These are phyloP conservation scores for Rugonectria rugulosa DNA, from an alignment of 2,329 filamentous ascomycete species.

Conservation along the genomic window DNA sequence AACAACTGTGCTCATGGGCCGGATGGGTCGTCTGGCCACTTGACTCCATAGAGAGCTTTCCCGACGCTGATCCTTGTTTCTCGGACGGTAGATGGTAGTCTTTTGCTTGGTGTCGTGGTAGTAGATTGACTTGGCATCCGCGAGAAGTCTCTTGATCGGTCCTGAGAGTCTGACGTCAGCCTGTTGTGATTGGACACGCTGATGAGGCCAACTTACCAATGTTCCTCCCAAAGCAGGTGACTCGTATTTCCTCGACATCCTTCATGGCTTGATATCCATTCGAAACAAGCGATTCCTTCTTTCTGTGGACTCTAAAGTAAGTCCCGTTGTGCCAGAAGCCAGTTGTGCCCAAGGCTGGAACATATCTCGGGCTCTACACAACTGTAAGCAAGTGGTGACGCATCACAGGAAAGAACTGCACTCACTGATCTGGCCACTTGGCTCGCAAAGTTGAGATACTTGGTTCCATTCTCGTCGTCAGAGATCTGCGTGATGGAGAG, in stretches of 20 bases:
- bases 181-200: not conserved
- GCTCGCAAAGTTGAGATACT: conserved; percentile 66
- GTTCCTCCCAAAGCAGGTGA: conserved; percentile 63
- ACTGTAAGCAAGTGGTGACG: not conserved
- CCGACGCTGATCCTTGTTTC: conserved; percentile 54
- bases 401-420: not conserved
- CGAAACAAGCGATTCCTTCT: conserved; percentile 51
- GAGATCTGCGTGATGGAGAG: conserved; percentile 41
- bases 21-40: conserved; percentile 68
- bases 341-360: conserved; percentile 61
- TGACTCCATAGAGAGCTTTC: conserved; percentile 61
- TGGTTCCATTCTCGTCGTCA: conserved; percentile 42
- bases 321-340: conserved; percentile 62
- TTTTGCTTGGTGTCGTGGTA: conserved; percentile 61
- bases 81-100: conserved; percentile 65
- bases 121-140: conserved; percentile 60
- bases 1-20: conserved; percentile 79
- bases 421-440: conserved; percentile 60
- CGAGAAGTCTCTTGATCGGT: conserved; percentile 64
- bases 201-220: conserved; percentile 34
- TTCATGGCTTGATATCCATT: conserved; percentile 50
- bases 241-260: conserved; percentile 59
- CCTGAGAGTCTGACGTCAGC: conserved; percentile 33
- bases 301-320: conserved; percentile 58
- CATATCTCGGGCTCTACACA: conserved; percentile 56